phyloP scores from a whole-genome alignment of 192 early-diverging fungal species.

The Backusella sp. region DNA sequence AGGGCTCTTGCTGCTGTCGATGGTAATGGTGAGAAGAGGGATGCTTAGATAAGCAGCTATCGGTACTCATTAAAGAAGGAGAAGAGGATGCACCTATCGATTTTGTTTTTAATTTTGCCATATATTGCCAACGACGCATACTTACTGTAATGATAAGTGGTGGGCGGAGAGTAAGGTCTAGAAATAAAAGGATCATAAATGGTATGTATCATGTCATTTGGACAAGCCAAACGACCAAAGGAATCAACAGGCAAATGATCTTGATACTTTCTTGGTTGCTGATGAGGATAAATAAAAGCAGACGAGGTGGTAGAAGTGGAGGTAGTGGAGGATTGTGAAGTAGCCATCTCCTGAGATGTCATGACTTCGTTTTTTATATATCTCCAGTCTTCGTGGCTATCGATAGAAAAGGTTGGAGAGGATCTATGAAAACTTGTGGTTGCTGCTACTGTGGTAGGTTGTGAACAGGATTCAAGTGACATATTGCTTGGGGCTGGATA shows the following conservation, averaged over 20 bases:
- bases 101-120: neutral
- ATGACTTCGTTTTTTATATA: neutral
- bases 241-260: neutral
- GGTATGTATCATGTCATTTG: neutral
- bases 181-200: conserved; percentile 4
- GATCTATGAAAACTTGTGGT: neutral
- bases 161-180: neutral
- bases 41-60: neutral
- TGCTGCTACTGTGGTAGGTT: neutral
- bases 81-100: neutral
- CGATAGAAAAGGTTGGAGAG: neutral
- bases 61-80: neutral
- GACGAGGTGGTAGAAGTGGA: neutral
- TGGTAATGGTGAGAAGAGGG: neutral
- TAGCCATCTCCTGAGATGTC: neutral
- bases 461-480: neutral
- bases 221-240: neutral
- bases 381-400: neutral
- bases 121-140: neutral
- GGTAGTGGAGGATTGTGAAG: neutral
- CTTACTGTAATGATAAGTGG: neutral
- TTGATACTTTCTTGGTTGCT: neutral
- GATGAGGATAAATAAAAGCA: neutral
- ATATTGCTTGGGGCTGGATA: neutral
- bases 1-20: neutral